Conservation (phyloP, 2,329 filamentous ascomycete genomes). For the Phaeosphaeriaceae sp. region DNA sequence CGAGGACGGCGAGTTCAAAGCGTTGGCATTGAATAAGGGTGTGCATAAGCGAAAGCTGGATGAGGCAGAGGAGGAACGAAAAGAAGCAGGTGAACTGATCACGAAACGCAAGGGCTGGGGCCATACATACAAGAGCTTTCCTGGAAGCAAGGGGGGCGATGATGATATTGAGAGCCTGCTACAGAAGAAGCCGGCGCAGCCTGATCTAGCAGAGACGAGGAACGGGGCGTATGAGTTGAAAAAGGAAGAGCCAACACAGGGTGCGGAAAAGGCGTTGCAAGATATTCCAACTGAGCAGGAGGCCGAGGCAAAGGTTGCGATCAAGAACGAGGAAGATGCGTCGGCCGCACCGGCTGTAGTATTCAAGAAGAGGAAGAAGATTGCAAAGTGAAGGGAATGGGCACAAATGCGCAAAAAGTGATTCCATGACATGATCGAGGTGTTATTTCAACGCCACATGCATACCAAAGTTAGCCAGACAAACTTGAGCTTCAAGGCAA, state of each 20-base stretch:
- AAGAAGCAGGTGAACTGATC: slow-evolving; percentile 60
- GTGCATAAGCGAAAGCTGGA: slow-evolving; percentile 68
- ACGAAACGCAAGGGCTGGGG: slow-evolving; percentile 54
- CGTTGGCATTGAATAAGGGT: slow-evolving; percentile 56
- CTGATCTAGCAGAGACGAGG: slow-evolving; percentile 34
- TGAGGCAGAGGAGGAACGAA: slow-evolving; percentile 66
- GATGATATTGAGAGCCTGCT: slow-evolving; percentile 71
- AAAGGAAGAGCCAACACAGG: slow-evolving; percentile 23
- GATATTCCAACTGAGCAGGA: slow-evolving; percentile 39
- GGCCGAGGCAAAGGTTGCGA: slow-evolving; percentile 21
- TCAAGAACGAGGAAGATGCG: slow-evolving; percentile 31
- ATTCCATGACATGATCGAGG: too few species aligned
- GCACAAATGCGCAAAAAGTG: too few species aligned
- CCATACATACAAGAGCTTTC: slow-evolving; percentile 52
- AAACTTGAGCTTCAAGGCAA: too few species aligned
- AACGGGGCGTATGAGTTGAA: slow-evolving; percentile 52
- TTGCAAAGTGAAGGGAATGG: slow-evolving; percentile 52
- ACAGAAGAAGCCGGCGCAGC: slow-evolving; percentile 31
- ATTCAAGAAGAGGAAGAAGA: slow-evolving; percentile 84
- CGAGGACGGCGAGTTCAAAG: slow-evolving; percentile 55
- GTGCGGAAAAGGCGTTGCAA: slow-evolving; percentile 21
- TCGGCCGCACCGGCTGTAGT: slow-evolving; percentile 58
- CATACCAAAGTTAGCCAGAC: too few species aligned
- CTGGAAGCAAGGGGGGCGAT: slow-evolving; percentile 56
- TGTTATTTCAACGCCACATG: too few species aligned